Percentiles rank a stretch among this genome's conserved stretches.
Evolutionary conservation across 305 asterid genomes (phyloP).

Genomic region (Fraxinus floribunda): DNA sequence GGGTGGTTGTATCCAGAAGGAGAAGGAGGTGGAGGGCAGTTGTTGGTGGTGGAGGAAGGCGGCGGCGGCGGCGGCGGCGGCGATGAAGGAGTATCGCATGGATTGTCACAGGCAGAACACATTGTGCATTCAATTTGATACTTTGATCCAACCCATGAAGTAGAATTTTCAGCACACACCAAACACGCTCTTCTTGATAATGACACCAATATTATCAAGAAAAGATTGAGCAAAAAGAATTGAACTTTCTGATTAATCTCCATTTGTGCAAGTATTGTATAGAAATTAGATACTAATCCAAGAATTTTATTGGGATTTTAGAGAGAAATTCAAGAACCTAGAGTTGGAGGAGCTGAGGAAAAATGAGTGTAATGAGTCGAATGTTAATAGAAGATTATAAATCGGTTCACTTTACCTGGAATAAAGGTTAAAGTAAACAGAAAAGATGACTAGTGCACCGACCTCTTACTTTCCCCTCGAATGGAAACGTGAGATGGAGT

Average conservation of each 20-base stretch:
- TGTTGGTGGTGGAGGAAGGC: not conserved
- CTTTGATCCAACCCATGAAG: slow-evolving; percentile 77
- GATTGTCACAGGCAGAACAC: slow-evolving; percentile 93
- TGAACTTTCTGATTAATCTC: slow-evolving; percentile 20
- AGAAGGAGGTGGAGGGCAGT: slow-evolving; percentile 60
- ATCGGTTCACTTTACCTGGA: not conserved
- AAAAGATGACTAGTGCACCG: not conserved
- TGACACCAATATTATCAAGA: slow-evolving; percentile 25
- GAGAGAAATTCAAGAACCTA: not conserved
- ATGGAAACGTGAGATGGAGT: too few species aligned
- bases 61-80: slow-evolving; percentile 47
- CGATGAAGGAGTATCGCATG: slow-evolving; percentile 59
- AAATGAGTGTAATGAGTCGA: not conserved
- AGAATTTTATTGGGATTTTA: not conserved
- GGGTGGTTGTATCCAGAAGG: slow-evolving; percentile 40
- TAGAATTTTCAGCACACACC: slow-evolving; percentile 17
- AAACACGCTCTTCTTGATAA: slow-evolving; percentile 22
- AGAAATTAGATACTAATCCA: not conserved
- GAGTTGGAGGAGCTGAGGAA: not conserved
- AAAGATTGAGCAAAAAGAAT: slow-evolving; percentile 12
- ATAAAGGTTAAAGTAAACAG: not conserved
- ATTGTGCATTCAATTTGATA: slow-evolving; percentile 85
- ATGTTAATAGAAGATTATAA: not conserved
- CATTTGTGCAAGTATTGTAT: slow-evolving; percentile 31
- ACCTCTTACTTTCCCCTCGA: not conserved